phyloP scores from a whole-genome alignment of 169 alveolate genomes.

The Neospora caninum region DNA sequence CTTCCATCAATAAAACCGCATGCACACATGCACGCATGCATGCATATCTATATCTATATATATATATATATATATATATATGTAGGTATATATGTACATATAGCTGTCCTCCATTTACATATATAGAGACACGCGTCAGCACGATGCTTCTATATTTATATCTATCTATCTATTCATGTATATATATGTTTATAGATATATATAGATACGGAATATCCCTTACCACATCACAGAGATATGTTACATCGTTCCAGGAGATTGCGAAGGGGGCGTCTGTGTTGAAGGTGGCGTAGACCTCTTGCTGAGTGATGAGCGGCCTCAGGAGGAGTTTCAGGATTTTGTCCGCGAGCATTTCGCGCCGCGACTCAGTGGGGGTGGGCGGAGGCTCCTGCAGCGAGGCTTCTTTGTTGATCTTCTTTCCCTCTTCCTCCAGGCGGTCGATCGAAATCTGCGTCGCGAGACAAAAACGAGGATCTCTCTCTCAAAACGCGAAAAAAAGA shows the following conservation, averaged over 20 bases:
- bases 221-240: slow-evolving; percentile 29
- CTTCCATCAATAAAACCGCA: not conserved
- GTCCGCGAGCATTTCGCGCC: slow-evolving; percentile 5
- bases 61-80: not conserved
- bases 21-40: not conserved
- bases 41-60: not conserved
- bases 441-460: slow-evolving; percentile 79
- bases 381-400: slow-evolving; percentile 50
- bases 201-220: not conserved
- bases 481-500: no score
- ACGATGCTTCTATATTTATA: not conserved
- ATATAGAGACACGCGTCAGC: not conserved
- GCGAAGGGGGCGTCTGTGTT: slow-evolving; percentile 44
- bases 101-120: not conserved
- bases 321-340: slow-evolving; percentile 39
- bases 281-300: not conserved
- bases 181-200: not conserved
- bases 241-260: slow-evolving; percentile 42
- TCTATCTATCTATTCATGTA: not conserved
- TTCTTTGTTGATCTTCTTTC: slow-evolving; percentile 85
- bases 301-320: slow-evolving; percentile 46
- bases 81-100: not conserved
- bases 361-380: not conserved
- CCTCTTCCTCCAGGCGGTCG: slow-evolving; percentile 91
- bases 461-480: no score